Evolutionary conservation across 768 basidiomycete species (phyloP).

Genomic region (Terana coerulea): DNA sequence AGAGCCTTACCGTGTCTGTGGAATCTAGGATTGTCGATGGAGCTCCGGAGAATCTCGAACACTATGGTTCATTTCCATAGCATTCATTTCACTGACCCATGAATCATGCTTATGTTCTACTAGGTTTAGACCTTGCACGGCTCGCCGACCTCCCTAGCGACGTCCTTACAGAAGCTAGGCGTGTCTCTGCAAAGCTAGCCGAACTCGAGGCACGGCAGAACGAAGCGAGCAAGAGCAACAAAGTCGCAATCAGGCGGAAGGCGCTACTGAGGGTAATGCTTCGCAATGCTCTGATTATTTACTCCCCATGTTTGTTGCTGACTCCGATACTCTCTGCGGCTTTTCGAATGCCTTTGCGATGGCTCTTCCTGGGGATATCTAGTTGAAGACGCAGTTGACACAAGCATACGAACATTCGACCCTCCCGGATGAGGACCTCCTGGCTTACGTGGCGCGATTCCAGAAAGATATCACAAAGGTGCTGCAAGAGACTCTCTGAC

Average conservation of each 20-base stretch:
- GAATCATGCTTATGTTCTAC: not conserved
- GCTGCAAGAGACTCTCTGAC: slow-evolving; percentile 36
- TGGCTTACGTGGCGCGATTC: slow-evolving; percentile 60
- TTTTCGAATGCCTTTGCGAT: not conserved
- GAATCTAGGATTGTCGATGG: slow-evolving; percentile 69
- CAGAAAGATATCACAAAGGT: slow-evolving; percentile 68
- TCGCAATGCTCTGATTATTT: not conserved
- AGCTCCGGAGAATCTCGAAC: slow-evolving; percentile 51
- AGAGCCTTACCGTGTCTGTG: not conserved
- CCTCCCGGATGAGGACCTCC: slow-evolving; percentile 67
- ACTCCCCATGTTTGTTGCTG: not conserved
- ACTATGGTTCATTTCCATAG: slow-evolving; percentile 57
- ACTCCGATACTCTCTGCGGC: not conserved
- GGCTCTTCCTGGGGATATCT: not conserved
- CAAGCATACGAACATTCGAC: slow-evolving; percentile 73
- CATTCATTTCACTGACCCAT: not conserved
- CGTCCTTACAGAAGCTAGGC: slow-evolving; percentile 58
- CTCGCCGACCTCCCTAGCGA: slow-evolving; percentile 81
- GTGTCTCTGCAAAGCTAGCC: slow-evolving; percentile 56
- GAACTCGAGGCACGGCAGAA: slow-evolving; percentile 54
- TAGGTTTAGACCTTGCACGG: slow-evolving; percentile 86
- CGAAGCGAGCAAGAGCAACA: slow-evolving; percentile 58
- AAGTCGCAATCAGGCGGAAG: slow-evolving; percentile 58
- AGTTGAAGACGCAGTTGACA: slow-evolving; percentile 61
- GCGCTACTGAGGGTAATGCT: slow-evolving; percentile 58